These are phyloP conservation scores for Blastobotrys niveus DNA, from an alignment of 1,139 yeast species.

Conservation along the genomic window DNA sequence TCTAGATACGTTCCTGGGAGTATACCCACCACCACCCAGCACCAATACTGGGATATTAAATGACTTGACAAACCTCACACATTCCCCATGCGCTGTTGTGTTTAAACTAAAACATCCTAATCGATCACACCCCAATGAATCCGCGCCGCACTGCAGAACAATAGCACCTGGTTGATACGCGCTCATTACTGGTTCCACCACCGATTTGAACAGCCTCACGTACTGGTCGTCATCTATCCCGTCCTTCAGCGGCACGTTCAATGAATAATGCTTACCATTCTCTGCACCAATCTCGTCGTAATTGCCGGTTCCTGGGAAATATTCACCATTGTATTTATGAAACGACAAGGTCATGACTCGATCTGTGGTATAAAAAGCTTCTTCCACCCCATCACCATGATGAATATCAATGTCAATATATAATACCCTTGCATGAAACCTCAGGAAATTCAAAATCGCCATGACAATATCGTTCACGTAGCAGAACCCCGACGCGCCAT, in stretches of 20 bases:
- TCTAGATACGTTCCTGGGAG: constrained; percentile 90
- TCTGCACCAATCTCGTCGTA: constrained; percentile 75
- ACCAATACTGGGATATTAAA: constrained; percentile 88
- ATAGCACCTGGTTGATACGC: constrained; percentile 86
- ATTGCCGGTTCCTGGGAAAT: constrained; percentile 95
- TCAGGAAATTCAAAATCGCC: constrained; percentile 71
- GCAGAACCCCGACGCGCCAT: constrained; percentile 92
- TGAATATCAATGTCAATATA: constrained; percentile 94
- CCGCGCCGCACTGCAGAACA: constrained; percentile 97
- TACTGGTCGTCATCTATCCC: constrained; percentile 95
- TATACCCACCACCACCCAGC: constrained; percentile 96
- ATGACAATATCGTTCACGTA: constrained; percentile 91
- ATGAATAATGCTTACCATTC: constrained; percentile 75
- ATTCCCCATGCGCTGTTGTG: constrained; percentile 90
- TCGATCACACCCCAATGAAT: constrained; percentile 87
- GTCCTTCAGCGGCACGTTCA: constrained; percentile 90
- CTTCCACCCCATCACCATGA: constrained; percentile 98
- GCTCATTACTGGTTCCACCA: constrained; percentile 81
- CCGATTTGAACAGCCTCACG: constrained; percentile 66
- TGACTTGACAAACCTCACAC: constrained; percentile 78
- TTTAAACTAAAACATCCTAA: constrained; percentile 90
- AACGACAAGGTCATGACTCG: constrained; percentile 93
- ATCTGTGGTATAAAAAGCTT: constrained; percentile 92
- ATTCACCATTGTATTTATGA: constrained; percentile 92
- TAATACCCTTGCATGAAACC: constrained; percentile 85